phyloP scores from a whole-genome alignment of 2,329 filamentous ascomycete species.

The Aphanocladium album region DNA sequence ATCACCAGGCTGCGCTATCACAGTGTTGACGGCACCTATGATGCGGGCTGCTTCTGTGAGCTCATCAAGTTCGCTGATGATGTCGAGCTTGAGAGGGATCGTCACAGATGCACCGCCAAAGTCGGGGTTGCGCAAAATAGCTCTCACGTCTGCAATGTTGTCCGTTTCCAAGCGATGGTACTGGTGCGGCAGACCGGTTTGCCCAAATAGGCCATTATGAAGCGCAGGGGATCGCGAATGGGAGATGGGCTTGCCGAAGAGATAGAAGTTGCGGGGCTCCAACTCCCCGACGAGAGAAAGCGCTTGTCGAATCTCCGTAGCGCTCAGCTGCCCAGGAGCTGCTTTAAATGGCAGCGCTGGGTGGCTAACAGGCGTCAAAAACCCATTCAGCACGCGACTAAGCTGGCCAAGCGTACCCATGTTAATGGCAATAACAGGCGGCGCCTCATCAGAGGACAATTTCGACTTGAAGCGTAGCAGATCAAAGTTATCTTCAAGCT shows the following conservation, averaged over 20 bases:
- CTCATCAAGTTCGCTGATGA: conserved; percentile 75
- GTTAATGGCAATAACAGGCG: conserved; percentile 91
- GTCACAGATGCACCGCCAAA: conserved; percentile 96
- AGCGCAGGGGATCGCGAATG: conserved; percentile 81
- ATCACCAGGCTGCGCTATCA: conserved; percentile 54
- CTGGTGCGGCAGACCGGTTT: conserved; percentile 75
- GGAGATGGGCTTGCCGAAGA: conserved; percentile 82
- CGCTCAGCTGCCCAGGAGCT: conserved; percentile 88
- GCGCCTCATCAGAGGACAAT: conserved; percentile 66
- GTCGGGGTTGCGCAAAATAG: conserved; percentile 61
- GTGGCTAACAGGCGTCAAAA: conserved; percentile 93
- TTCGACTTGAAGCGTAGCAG: conserved; percentile 75
- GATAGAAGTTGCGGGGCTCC: conserved; percentile 68
- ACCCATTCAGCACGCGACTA: conserved; percentile 82
- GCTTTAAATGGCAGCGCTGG: conserved; percentile 86
- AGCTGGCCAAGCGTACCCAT: conserved; percentile 87
- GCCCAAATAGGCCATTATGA: conserved; percentile 78
- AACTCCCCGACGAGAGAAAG: conserved; percentile 76
- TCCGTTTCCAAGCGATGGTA: conserved; percentile 76
- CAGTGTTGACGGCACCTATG: conserved; percentile 94
- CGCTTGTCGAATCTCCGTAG: conserved; percentile 77
- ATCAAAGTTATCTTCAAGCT: conserved; percentile 79
- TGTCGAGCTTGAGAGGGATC: conserved; percentile 87
- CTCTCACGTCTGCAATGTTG: conserved; percentile 52
- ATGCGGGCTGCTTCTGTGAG: conserved; percentile 71